Conservation (phyloP, 768 basidiomycete species). For the Collybia mongolica region DNA sequence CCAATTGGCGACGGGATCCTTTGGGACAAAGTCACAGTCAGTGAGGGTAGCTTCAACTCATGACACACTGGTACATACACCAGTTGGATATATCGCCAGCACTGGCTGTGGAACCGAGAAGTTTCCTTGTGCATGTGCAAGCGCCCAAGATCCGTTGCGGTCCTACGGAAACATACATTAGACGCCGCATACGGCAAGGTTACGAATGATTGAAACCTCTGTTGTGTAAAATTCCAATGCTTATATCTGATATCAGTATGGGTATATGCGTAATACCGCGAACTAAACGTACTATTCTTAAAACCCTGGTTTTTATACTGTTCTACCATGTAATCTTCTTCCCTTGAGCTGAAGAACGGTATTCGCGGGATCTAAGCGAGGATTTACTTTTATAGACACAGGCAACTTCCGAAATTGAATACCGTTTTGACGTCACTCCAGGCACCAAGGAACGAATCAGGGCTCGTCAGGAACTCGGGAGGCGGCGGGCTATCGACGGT, state of each 20-base stretch:
- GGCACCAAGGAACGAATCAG: conserved; percentile 48
- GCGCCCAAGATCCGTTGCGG: conserved; percentile 36
- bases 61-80: conserved; percentile 21
- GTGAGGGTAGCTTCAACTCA: not conserved
- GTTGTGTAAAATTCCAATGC: conserved; percentile 67
- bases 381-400: conserved; percentile 1
- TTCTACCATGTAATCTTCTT: conserved; percentile 72
- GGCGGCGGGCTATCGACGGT: conserved; percentile 57
- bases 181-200: too few species aligned
- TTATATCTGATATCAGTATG: conserved; percentile 19
- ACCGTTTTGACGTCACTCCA: conserved; percentile 49
- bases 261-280: not conserved
- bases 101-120: conserved; percentile 41
- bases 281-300: conserved; percentile 47
- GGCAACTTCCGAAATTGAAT: not conserved
- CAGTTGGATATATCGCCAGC: conserved; percentile 36
- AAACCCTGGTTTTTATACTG: conserved; percentile 61
- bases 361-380: conserved; percentile 55
- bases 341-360: conserved; percentile 55
- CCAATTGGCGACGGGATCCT: conserved; percentile 55
- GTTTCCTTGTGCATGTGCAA: conserved; percentile 43
- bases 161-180: conserved; percentile 27
- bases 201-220: conserved; percentile 34
- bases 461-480: conserved; percentile 46
- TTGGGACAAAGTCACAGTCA: not conserved